A percentile compares a stretch with the other conserved stretches of the same genome.
Evolutionary conservation across 257 asterid species (phyloP).

Genomic region (Coffea canephora): DNA sequence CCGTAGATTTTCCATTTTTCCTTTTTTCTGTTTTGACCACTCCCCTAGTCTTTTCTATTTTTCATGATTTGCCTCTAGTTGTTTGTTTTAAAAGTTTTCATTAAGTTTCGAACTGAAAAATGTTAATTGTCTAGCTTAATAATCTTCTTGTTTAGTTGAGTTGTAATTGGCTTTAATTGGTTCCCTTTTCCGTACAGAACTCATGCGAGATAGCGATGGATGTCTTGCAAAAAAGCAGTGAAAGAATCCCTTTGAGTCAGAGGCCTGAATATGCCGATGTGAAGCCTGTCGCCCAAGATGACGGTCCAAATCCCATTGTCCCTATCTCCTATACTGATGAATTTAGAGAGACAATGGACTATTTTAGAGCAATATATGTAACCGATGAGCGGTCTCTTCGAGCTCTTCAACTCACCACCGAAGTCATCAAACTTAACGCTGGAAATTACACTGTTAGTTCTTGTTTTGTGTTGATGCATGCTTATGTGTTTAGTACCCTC

Average conservation of each 20-base stretch:
- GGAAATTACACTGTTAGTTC: conserved; percentile 80
- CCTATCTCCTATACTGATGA: conserved; percentile 75
- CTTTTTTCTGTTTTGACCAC: too few species aligned
- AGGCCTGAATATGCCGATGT: conserved; percentile 87
- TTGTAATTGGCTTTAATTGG: too few species aligned
- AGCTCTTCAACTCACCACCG: conserved; percentile 70
- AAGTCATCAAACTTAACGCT: conserved; percentile 66
- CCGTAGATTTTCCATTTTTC: too few species aligned
- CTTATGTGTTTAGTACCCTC: neutral
- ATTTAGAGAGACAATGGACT: conserved; percentile 81
- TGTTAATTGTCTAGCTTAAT: too few species aligned
- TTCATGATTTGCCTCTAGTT: too few species aligned
- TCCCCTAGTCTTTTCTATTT: too few species aligned
- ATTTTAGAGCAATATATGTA: conserved; percentile 76
- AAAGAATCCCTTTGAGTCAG: conserved; percentile 42
- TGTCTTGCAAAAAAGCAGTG: conserved; percentile 1
- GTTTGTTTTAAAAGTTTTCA: too few species aligned
- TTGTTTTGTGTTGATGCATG: neutral
- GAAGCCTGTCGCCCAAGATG: conserved; percentile 76
- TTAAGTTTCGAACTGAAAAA: too few species aligned
- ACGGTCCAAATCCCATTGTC: conserved; percentile 89
- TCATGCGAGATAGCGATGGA: conserved; percentile 9
- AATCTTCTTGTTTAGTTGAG: too few species aligned
- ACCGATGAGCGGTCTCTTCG: conserved; percentile 86
- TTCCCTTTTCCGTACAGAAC: too few species aligned